Conservation (phyloP, 768 basidiomycete species). For the Lentinula guzmanii region DNA sequence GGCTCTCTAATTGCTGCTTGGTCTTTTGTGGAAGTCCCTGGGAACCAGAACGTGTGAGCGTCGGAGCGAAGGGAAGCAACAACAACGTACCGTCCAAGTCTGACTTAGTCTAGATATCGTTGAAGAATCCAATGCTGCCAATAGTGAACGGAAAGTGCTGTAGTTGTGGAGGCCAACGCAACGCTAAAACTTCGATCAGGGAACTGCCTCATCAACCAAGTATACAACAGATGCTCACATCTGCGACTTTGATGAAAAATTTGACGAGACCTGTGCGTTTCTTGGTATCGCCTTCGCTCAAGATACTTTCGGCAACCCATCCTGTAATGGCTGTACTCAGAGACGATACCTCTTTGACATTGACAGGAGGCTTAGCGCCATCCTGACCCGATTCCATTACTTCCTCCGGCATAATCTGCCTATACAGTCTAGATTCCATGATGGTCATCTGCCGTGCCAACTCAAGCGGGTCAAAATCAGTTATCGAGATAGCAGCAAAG, state of each 20-base stretch:
- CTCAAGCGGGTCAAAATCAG: conserved; percentile 92
- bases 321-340: conserved; percentile 92
- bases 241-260: conserved; percentile 91
- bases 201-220: not conserved
- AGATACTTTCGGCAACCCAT: conserved; percentile 92
- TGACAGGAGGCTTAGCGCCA: conserved; percentile 53
- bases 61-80: not conserved
- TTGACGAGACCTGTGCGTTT: conserved; percentile 74
- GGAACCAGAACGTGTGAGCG: not conserved
- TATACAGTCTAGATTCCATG: conserved; percentile 87
- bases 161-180: conserved; percentile 83
- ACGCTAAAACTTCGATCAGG: conserved; percentile 45
- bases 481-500: conserved; percentile 57
- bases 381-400: conserved; percentile 80
- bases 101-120: conserved; percentile 88
- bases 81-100: conserved; percentile 82
- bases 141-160: conserved; percentile 86
- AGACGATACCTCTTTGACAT: conserved; percentile 79
- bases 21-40: conserved; percentile 86
- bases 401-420: conserved; percentile 83
- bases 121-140: conserved; percentile 93
- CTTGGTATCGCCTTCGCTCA: conserved; percentile 87
- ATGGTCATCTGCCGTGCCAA: conserved; percentile 90
- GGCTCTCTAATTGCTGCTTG: conserved; percentile 65
- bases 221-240: conserved; percentile 47